Evolutionary conservation across 352 stramenopile genomes (phyloP), one percentile per base, ranked within the genome.

Genomic region (Phytophthora pinifolia): DNA sequence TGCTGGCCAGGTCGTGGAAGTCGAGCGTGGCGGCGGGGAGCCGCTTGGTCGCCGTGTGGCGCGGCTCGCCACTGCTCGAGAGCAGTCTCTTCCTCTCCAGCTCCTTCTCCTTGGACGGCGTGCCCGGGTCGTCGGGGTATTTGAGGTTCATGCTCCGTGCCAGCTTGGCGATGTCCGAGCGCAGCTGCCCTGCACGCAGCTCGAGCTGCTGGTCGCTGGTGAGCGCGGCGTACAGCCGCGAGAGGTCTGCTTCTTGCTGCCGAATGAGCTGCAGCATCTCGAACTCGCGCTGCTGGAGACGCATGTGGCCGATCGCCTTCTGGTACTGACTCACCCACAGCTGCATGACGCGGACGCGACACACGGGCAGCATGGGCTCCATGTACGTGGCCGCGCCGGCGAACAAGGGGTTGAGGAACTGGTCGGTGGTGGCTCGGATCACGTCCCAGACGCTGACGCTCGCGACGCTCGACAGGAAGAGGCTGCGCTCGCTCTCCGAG

Each of bases 271-370:
- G 65, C 15, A 91, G 65, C 79, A 94, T 91, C 34, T 94, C 84
- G 17, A 87, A 89, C 47, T 94, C 84, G 27, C 84, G 84, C 61
- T 94, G 84, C 53, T 94, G 84, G 32, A 94, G 49, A 1, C 84
- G 78, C 84, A 94, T 94, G 57, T 94, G 84, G 18, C 84, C 86
- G 42, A 94, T 91, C 2, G 84, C 84, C 37, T 94, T 94, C 44
- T 94, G 84, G 53, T 94, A 92, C 58, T 94, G 84, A 36, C 82
- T 89, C 27, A 74, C 71, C 84, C 84, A 94, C 4, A 94, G 65
- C 56, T 94, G 84, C 82, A 94, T 94, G 15, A 91, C 62, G n/a
- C 84, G 84, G 1, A 94, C 84, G 37, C 81, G 78, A 35, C 84
- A 92, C n/a, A 92, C 76, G 1, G 84, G 84, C 5, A 91, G 43